Base-by-base conservation (phyloP, 2,329 filamentous ascomycete species). In the Graphilbum fragrans region DNA sequence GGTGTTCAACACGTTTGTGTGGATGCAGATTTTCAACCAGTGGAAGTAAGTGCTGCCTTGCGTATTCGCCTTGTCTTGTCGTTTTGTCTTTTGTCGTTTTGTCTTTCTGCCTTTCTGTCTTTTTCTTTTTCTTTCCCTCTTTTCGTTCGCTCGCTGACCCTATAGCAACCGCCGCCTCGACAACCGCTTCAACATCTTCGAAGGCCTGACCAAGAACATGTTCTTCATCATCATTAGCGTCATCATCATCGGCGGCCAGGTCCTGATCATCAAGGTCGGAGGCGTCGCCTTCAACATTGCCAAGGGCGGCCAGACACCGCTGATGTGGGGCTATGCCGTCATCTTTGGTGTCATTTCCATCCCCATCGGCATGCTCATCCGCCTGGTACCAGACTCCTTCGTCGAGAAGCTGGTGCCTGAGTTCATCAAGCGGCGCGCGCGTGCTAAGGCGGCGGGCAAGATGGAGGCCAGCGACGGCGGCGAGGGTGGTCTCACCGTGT, bases 21-120 rank as follows among this genome's bases (percentile, higher is more conserved):
- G 90, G 90, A 95, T 96, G 88, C 90, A 96, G 54, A 93, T 96
- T 52, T 96, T 96, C 68, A 96, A 96, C 62, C 83, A 94, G 57
- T 85, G 93, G 74, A 96, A 96, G 76, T 80, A 70, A 74, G 76
- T 77, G 48, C 9, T 23, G 11, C 7, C 32, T 34, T 14, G 4
- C n/a, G n/a, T n/a, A 8, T 9, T 8, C 20, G 21, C 20, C 11
- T 23, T 36, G 20, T 34, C n/a, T n/a, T 14, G 36, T 9, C 6
- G 16, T 29, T 37, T 8, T n/a, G 29, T 29, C 23, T 25, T 25
- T 2, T 6, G 9, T 31, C 21, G n/a, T 20, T 9, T 19, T 22
- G 23, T 19, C n/a, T 17, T 7, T 16, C 11, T 31, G 11, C 18
- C 25, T 35, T 5, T 27, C 22, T 38, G 14, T 29, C 14, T 38